Base-by-base conservation (phyloP, 331 rosid genomes). In the Pyracantha coccinea region DNA sequence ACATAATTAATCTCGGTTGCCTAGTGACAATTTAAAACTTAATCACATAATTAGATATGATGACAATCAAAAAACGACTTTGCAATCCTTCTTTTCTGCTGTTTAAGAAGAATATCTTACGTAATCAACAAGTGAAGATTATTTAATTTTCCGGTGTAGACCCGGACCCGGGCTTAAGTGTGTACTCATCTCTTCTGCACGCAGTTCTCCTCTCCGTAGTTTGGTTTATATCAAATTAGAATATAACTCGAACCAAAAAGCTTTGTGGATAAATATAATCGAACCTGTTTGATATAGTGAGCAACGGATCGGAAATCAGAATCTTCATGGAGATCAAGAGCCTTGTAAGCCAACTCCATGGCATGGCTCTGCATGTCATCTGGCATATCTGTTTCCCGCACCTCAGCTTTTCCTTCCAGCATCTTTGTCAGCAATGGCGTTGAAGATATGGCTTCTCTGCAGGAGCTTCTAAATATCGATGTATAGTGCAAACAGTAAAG, bases 351-450 rank as follows among this genome's bases (percentile, higher is more conserved):
- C 50, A 88, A 84, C 66, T 82, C 93, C 89, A 85, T 85, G 61
- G 84, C 93, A 65, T 72, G 84, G 70, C 54, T 81, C 83, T 86
- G 90, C 87, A 84, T 78, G 63, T 20, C 66, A 58, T 81, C 78
- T 33, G 88, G 71, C 93, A 88, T 88, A 70, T 92, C 93, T 24
- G 88, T 83, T 78, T 88, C 90, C 25, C 82, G 83, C 81, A 88
- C 86, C 76, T 82, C 88, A 19, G 80, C 90, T 82, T 88, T 92
- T 78, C 90, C 93, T 76, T 92, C 92, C 86, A 88, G 72, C 93
- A 89, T 92, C 77, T 87, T 83, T 10, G n/a, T 35, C 58, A 27
- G 47, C 57, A 61, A 77, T n/a, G 1, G 12, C 21, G 17, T 20
- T 25, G 25, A 68, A 28, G 20, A 50, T 50, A 41, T 16, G 25